Evolutionary conservation across 73 alveolate genomes (phyloP), one percentile per base, ranked within the genome.

Genomic region (Halteria grandinella): DNA sequence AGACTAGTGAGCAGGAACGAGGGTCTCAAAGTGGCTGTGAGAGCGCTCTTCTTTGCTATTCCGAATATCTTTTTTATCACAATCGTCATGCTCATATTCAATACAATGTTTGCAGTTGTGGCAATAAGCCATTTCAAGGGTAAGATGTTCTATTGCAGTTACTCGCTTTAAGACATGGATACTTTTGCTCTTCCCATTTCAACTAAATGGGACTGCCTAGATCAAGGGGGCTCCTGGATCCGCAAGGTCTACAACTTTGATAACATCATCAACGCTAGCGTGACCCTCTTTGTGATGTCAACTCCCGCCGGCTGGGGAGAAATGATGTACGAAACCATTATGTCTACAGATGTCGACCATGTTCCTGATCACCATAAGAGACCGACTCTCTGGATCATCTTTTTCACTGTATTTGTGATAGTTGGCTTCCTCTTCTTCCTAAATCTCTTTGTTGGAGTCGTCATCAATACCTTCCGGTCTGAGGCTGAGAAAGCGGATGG

Each of bases 251-350:
- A 18, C n/a, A 64, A 78, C 29, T 85, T 64, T 69, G 93, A 85
- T 63, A 69, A 85, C 55, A 73, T 85, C 0, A 20, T 76, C 25
- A 21, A 78, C 20, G 93, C 93, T 0, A 78, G 77, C 58, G 47
- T 60, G 28, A 78, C 87, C 25, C 44, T 85, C 20, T 85, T 78
- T 78, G 69, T 53, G 32, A 69, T 79, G 66, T 73, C 93, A 51
- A 64, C 89, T 15, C 77, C 93, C 7, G 83, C 74, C 20, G 93
- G 93, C n/a, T 85, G 93, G 93, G 54, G 57, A 0, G 75, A 64
- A 52, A 36, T 78, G 28, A 85, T 85, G 93, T 85, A 66, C 39
- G 55, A 47, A 20, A 86, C 85, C 41, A 69, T 88, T 32, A 89
- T 49, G 48, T 36, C 75, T 40, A 57, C 79, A 24, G 83, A 63